These are phyloP conservation scores for Aspergillus neoniger DNA, from an alignment of 2,329 filamentous ascomycete species.

Conservation along the genomic window DNA sequence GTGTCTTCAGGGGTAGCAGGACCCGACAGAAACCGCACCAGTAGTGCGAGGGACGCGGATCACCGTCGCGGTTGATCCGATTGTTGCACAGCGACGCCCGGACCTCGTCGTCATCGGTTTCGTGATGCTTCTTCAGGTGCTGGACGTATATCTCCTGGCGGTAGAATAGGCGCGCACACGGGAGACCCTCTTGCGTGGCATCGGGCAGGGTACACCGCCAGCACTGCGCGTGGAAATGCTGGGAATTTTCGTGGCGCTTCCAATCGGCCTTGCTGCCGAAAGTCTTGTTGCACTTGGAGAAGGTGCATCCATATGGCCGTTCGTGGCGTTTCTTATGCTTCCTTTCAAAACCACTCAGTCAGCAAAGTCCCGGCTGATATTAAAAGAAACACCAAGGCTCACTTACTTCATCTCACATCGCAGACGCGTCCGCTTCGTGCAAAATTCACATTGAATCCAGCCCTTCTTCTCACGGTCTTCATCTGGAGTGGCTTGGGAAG, in stretches of 20 bases:
- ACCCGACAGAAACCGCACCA: conserved; percentile 84
- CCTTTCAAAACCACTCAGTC: conserved; percentile 45
- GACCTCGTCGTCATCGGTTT: conserved; percentile 32
- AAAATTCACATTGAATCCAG: conserved; percentile 35
- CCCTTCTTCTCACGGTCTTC: conserved; percentile 25
- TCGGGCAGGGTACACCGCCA: conserved; percentile 66
- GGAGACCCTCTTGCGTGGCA: conserved; percentile 21
- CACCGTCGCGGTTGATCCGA: conserved; percentile 65
- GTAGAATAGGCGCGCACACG: conserved; percentile 63
- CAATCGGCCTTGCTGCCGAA: conserved; percentile 95
- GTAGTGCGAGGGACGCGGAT: conserved; percentile 56
- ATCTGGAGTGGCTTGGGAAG: conserved; percentile 4
- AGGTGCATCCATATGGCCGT: conserved; percentile 81
- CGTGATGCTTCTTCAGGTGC: conserved; percentile 62
- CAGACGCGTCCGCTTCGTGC: conserved; percentile 33
- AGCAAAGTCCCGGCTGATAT: not conserved
- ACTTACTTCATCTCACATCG: conserved; percentile 43
- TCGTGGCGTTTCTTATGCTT: conserved; percentile 84
- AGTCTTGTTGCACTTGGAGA: conserved; percentile 64
- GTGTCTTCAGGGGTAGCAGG: conserved; percentile 55
- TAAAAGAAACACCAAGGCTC: not conserved
- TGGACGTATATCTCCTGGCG: conserved; percentile 60
- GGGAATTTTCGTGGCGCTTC: conserved; percentile 84
- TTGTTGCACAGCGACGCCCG: conserved; percentile 49
- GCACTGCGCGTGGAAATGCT: conserved; percentile 70